Conservation (phyloP, 768 basidiomycete genomes). For the Lactarius quietus region DNA sequence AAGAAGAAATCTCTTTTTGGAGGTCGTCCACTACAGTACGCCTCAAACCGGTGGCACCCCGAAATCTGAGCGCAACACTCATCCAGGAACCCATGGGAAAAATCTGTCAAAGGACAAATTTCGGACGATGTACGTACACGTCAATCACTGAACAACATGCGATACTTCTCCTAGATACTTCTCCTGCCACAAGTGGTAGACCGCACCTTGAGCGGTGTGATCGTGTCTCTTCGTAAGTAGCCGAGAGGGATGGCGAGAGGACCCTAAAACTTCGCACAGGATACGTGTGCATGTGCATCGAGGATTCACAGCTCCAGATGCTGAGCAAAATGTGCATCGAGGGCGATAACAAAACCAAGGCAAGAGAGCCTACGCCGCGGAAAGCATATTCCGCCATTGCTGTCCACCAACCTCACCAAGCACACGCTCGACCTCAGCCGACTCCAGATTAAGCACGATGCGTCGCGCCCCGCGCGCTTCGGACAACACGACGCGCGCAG, state of each 20-base stretch:
- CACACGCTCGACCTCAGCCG: slow-evolving; percentile 79
- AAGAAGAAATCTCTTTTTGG: neutral
- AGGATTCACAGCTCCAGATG: too few relatives aligned
- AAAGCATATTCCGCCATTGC: slow-evolving; percentile 56
- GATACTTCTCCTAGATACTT: slow-evolving; percentile 2
- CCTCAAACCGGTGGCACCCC: neutral
- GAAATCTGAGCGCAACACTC: neutral
- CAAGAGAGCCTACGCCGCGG: slow-evolving; percentile 12
- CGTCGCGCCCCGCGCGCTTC: slow-evolving; percentile 68
- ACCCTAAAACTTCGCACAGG: neutral
- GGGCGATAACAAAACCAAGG: too few relatives aligned
- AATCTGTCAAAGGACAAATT: neutral
- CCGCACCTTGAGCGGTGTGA: neutral
- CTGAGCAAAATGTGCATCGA: too few relatives aligned
- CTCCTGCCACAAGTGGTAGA: slow-evolving; percentile 3
- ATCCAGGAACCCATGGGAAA: neutral
- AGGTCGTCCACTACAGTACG: neutral
- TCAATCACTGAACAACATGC: neutral
- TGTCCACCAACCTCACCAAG: slow-evolving; percentile 75
- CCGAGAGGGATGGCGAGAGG: neutral
- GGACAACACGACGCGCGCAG: slow-evolving; percentile 71
- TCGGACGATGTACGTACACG: slow-evolving; percentile 3
- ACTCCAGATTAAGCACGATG: slow-evolving; percentile 80
- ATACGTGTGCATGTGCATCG: neutral
- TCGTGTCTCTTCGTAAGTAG: neutral